phyloP scores from a whole-genome alignment of 805 yeast species.

The Ogataea pini region DNA sequence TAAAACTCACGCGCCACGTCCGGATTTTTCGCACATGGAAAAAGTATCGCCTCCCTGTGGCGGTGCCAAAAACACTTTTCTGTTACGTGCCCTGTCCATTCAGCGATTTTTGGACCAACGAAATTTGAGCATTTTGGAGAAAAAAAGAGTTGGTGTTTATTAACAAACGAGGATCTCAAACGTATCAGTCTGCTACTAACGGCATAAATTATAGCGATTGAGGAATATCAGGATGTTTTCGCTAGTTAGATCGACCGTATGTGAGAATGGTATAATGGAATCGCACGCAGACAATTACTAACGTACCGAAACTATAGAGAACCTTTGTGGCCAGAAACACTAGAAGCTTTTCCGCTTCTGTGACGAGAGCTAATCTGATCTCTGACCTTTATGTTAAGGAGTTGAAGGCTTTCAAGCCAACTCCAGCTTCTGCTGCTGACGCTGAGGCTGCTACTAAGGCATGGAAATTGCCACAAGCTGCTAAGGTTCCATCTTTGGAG shows the following conservation, averaged over 20 bases:
- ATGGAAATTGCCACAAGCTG: conserved; percentile 81
- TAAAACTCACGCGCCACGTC: too few species aligned
- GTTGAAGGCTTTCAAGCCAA: conserved; percentile 86
- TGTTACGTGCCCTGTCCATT: conserved; percentile 7
- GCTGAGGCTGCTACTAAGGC: conserved; percentile 78
- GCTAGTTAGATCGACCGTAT: conserved; percentile 10
- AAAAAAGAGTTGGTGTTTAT: conserved; percentile 9
- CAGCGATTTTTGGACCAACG: conserved; percentile 15
- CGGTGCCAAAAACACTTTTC: not conserved
- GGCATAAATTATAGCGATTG: conserved; percentile 5
- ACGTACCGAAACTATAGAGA: conserved; percentile 15
- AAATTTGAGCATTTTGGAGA: conserved; percentile 10
- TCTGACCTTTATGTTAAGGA: conserved; percentile 86
- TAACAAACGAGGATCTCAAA: not conserved
- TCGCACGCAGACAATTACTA: not conserved
- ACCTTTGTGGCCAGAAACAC: conserved; percentile 25
- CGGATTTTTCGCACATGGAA: conserved; percentile 1
- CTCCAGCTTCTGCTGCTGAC: conserved; percentile 68
- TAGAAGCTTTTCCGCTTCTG: conserved; percentile 31
- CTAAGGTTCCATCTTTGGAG: conserved; percentile 72
- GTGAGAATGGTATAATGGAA: not conserved
- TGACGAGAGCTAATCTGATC: conserved; percentile 51
- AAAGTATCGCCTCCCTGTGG: not conserved
- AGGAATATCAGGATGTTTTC: conserved; percentile 10
- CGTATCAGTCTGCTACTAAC: not conserved